Evolutionary conservation across 2,329 filamentous ascomycete species (phyloP), one percentile per base, ranked within the genome.

Genomic region (Nannizziopsis barbatae): DNA sequence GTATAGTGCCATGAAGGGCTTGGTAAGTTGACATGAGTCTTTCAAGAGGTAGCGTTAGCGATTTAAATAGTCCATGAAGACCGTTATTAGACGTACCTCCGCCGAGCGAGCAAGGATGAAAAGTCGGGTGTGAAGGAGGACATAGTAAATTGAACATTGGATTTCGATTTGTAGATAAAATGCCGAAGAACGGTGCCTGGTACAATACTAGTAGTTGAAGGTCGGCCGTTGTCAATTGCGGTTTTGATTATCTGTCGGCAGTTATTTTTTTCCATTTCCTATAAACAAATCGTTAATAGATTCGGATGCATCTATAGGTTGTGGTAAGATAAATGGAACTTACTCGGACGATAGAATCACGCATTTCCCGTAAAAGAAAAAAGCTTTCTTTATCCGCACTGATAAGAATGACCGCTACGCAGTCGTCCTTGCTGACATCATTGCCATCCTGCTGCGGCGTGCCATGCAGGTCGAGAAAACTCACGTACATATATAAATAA

Each of bases 401-500:
- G 61, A 98, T 93, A 51, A 98, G 76, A 31, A 98, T 79, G 51
- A 96, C 82, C 18, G 90, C 92, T n/a, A 94, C 81, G 20, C 79
- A 76, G 55, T 92, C 83, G 44, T 87, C 81, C 43, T 70, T 58
- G 57, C 60, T 65, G 15, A 63, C 65, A 32, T 70, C 62, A 52
- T 70, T 61, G 47, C 62, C 57, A 47, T 67, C 63, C 22, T 65
- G 65, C 47, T 66, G 70, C 30, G 66, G 60, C n/a, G 69, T 71
- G 12, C 48, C 45, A 38, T 74, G 71, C 33, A 78, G 73, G 56
- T 86, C 81, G 53, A 98, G 77, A 64, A 96, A 98, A 71, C 86
- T 95, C 62, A 98, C 92, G 61, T 96, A 98, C 88, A 98, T 96
- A 71, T 98, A 95, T 1, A 98, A 75, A 62, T 94, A 98, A 20